Percentiles rank a stretch among this genome's conserved stretches.
These are phyloP conservation scores for Sisymbrium irio DNA, from an alignment of 345 rosid species.

Conservation along the genomic window DNA sequence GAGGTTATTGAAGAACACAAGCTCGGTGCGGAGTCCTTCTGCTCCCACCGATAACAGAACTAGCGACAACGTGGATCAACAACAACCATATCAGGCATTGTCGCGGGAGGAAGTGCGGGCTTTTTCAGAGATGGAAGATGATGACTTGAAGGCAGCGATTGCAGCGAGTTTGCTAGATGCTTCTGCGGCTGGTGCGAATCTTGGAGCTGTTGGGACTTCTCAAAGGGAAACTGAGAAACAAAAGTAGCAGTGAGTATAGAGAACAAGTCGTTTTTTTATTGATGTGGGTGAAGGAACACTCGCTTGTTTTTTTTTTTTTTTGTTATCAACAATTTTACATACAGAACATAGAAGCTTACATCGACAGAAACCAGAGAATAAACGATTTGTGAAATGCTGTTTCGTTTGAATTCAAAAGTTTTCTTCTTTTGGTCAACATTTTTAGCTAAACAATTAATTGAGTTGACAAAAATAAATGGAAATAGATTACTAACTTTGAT, in stretches of 20 bases:
- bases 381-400: slow-evolving; percentile 5
- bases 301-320: not conserved
- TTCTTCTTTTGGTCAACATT: not conserved
- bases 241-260: slow-evolving; percentile 27
- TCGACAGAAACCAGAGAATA: slow-evolving; percentile 6
- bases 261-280: slow-evolving; percentile 16
- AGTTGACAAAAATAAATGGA: slow-evolving; percentile 8
- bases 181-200: slow-evolving; percentile 39
- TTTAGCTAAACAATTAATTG: not conserved
- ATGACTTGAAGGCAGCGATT: slow-evolving; percentile 82
- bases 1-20: slow-evolving; percentile 61
- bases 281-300: slow-evolving; percentile 24
- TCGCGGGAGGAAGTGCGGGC: slow-evolving; percentile 40
- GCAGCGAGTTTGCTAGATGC: slow-evolving; percentile 88
- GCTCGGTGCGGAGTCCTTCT: slow-evolving; percentile 39
- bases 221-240: slow-evolving; percentile 32
- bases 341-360: slow-evolving; percentile 18
- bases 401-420: not conserved
- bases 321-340: slow-evolving; percentile 18
- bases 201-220: slow-evolving; percentile 37
- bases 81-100: slow-evolving; percentile 35
- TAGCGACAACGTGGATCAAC: slow-evolving; percentile 30
- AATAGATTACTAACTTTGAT: not conserved
- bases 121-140: slow-evolving; percentile 63
- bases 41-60: slow-evolving; percentile 28